phyloP scores from a whole-genome alignment of 202 grass and related monocot species.

The Digitaria exilis region DNA sequence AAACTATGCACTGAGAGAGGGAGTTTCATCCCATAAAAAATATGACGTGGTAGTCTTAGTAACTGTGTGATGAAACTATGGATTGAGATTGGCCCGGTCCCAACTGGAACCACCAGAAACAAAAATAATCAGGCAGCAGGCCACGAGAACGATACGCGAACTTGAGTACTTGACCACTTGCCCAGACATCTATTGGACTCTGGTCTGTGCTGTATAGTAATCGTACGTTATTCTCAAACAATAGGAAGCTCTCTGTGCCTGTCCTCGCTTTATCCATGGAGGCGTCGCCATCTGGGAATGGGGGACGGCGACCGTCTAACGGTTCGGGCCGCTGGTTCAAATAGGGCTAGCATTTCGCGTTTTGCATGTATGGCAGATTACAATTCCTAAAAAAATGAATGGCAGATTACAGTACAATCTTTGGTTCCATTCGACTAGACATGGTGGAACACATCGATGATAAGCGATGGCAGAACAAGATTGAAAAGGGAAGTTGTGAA shows the following conservation, averaged over 20 bases:
- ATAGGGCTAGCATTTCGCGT: background rate
- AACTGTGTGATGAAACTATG: too few relatives aligned
- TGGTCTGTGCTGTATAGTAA: background rate
- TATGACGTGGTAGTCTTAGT: too few relatives aligned
- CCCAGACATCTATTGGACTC: background rate
- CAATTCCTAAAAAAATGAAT: too few relatives aligned
- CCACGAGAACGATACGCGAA: background rate
- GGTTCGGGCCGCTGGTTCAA: background rate
- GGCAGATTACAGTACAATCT: too few relatives aligned
- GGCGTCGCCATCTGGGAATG: conserved; percentile 6
- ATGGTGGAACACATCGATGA: too few relatives aligned
- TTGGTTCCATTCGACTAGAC: too few relatives aligned
- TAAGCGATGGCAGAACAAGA: too few relatives aligned
- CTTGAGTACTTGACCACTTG: conserved; percentile 6
- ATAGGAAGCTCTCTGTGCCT: too few relatives aligned
- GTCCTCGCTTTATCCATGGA: background rate
- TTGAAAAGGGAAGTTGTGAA: too few relatives aligned
- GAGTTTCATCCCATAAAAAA: too few relatives aligned
- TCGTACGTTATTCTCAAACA: background rate
- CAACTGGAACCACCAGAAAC: background rate
- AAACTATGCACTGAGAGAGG: too few relatives aligned
- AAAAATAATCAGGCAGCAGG: background rate
- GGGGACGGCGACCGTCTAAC: conserved; percentile 8
- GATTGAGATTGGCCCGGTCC: too few relatives aligned
- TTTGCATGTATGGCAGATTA: background rate